Evolutionary conservation across 495 filamentous ascomycete genomes (phyloP).

Genomic region (Neurospora pannonica): DNA sequence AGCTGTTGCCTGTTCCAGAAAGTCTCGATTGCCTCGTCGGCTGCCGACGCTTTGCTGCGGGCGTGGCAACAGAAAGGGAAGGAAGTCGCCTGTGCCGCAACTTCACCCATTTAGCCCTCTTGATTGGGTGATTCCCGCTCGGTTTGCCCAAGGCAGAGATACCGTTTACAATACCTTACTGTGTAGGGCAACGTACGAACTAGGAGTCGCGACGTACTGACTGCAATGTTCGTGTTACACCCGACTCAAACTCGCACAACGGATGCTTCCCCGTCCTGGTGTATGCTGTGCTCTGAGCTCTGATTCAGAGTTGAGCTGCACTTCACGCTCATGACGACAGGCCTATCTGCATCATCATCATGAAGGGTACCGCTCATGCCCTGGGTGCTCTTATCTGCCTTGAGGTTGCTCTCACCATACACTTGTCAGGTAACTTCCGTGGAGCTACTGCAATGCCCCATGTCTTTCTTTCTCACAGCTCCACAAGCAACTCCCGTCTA

Average conservation of each 20-base stretch:
- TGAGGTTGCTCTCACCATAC: neutral
- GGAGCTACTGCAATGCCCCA: neutral
- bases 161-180: neutral
- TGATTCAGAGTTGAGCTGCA: neutral
- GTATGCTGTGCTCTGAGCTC: neutral
- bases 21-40: neutral
- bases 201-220: neutral
- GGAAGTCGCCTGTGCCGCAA: neutral
- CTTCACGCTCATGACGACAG: neutral
- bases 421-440: neutral
- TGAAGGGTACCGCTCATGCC: neutral
- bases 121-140: neutral
- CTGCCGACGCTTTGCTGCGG: neutral
- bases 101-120: neutral
- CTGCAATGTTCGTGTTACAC: neutral
- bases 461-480: neutral
- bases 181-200: neutral
- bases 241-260: conserved; percentile 1
- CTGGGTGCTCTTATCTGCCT: neutral
- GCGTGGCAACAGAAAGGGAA: neutral
- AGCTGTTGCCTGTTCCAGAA: neutral
- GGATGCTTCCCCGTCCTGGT: neutral
- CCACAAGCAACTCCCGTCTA: neutral
- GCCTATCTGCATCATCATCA: neutral
- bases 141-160: neutral